Evolutionary conservation across 2,329 filamentous ascomycete genomes (phyloP), one percentile per base, ranked within the genome.

Genomic region (Exophiala spinifera): DNA sequence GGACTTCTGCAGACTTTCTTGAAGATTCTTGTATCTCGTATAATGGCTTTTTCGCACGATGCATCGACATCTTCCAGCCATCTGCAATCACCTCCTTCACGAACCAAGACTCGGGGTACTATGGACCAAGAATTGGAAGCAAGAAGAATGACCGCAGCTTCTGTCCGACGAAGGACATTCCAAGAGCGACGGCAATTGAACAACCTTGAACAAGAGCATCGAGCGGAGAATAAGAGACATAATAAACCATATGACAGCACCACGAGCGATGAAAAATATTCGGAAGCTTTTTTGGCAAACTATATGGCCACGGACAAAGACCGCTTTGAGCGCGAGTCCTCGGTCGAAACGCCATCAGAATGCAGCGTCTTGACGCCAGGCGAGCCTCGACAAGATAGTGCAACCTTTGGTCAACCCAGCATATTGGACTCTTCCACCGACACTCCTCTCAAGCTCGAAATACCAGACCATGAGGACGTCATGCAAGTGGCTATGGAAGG

Each of bases 61-160:
- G 48, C 49, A 17, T 49, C 23, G 11, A 31, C 31, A 40, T 34
- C 49, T 42, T 43, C 39, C 28, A 33, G 43, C 31, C 31, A 46
- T 43, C 49, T 53, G 17, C 8, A 37, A 20, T 19, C 45, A 39
- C 17, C 42, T 6, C 39, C 53, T 31, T 19, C 48, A 23, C 20
- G 15, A 23, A 31, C 44, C 33, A 5, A 17, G 10, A 1, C 40
- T 17, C 15, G 44, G 10, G n/a, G 17, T 20, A 42, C 34, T 45
- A 65, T 63, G 61, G 59, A 62, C 23, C 51, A 61, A 49, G 40
- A 46, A 4, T 48, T 62, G 28, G 58, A 56, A 48, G 44, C 49
- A 15, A 45, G 57, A n/a, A 55, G 53, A 39, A 46, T 61, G 50
- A 49, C 42, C 40, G 61, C 61, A 31, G 61, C 51, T n/a, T 61